Evolutionary conservation across 495 filamentous ascomycete genomes (phyloP).

Genomic region (Aspergillus bridgeri): DNA sequence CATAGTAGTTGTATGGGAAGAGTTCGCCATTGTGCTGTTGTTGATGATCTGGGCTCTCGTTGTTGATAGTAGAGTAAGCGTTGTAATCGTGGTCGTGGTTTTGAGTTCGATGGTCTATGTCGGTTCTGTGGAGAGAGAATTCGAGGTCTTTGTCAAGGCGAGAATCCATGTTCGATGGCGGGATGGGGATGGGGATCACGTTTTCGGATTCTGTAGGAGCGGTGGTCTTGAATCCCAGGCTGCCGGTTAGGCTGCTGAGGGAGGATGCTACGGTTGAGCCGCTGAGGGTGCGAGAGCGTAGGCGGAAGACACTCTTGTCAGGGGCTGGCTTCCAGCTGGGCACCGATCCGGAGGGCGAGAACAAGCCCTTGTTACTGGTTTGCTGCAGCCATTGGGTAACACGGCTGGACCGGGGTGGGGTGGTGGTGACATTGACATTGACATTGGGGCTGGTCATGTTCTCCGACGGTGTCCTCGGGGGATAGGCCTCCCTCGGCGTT

Average conservation of each 20-base stretch:
- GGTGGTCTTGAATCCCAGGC: conserved; percentile 13
- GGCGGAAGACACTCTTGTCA: conserved; percentile 27
- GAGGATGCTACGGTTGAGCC: conserved; percentile 37
- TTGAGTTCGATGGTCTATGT: not conserved
- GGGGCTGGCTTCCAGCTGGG: conserved; percentile 12
- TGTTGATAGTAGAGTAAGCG: conserved; percentile 27
- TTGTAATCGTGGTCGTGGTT: not conserved
- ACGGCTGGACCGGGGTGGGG: conserved; percentile 24
- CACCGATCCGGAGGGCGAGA: not conserved
- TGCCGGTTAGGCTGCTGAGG: conserved; percentile 23
- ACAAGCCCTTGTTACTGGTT: not conserved
- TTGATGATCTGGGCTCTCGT: conserved; percentile 24
- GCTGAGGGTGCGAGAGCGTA: conserved; percentile 39
- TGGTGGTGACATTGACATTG: conserved; percentile 10
- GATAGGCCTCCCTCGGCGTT: conserved; percentile 14
- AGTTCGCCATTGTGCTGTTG: conserved; percentile 5
- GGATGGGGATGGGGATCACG: conserved; percentile 23
- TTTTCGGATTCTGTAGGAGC: conserved; percentile 22
- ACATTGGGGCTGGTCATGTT: conserved; percentile 13
- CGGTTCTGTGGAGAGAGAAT: conserved; percentile 11
- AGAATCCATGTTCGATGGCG: conserved; percentile 22
- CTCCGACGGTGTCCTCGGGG: conserved; percentile 21
- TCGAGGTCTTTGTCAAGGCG: conserved; percentile 28
- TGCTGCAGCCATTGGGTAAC: conserved; percentile 37
- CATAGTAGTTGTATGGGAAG: conserved; percentile 18